Percentiles rank a stretch among this genome's conserved stretches.
Evolutionary conservation across 2,329 filamentous ascomycete species (phyloP).

Genomic region (Xylariaceae sp.): DNA sequence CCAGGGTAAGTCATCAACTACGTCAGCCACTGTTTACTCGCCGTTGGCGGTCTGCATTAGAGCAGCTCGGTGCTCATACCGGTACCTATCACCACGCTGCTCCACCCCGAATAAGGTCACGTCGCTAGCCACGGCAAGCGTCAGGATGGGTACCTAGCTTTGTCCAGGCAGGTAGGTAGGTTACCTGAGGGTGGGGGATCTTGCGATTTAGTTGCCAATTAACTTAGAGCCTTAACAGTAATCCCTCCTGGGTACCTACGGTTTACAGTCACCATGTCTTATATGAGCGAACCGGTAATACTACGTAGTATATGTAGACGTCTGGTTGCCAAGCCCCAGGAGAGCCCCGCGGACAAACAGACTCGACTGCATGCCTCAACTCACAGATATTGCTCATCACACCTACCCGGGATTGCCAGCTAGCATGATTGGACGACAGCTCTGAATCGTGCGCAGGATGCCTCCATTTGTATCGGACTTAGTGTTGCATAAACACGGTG

Average conservation of each 20-base stretch:
- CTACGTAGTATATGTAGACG: not conserved
- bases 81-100: no score
- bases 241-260: not conserved
- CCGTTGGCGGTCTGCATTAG: no score
- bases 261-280: not conserved
- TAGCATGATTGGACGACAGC: constrained; percentile 10
- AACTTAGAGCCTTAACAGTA: no score
- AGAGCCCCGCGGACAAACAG: not conserved
- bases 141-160: no score
- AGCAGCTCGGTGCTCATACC: no score
- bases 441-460: constrained; percentile 16
- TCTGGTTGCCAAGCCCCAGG: not conserved
- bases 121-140: not conserved
- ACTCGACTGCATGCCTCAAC: not conserved
- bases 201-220: not conserved
- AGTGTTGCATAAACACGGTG: no score
- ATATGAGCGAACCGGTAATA: not conserved
- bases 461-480: no score
- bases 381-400: not conserved
- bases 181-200: not conserved
- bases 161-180: not conserved
- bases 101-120: no score
- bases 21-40: no score
- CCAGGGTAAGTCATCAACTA: no score
- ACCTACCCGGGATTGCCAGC: not conserved